These are phyloP conservation scores for Penicillium daleae DNA, from an alignment of 495 filamentous ascomycete species.

Conservation along the genomic window DNA sequence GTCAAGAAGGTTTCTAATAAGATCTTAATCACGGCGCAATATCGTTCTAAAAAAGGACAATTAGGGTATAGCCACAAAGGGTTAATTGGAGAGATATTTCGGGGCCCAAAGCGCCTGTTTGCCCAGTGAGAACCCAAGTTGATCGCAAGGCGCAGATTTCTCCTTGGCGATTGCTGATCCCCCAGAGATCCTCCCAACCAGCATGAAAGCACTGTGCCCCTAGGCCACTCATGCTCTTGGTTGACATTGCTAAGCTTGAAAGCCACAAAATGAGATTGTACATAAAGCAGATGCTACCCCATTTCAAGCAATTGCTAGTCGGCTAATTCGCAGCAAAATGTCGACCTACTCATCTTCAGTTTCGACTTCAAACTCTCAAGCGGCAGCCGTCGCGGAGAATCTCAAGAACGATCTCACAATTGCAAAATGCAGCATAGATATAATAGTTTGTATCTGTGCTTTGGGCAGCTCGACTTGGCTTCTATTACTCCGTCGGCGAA, in stretches of 20 bases:
- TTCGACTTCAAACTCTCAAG: background rate
- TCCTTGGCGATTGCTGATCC: background rate
- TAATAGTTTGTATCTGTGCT: background rate
- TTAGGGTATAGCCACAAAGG: background rate
- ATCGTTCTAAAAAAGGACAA: background rate
- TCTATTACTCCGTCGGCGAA: background rate
- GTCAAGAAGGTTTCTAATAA: background rate
- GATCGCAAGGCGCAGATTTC: background rate
- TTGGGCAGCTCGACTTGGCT: background rate
- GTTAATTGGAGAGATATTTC: background rate
- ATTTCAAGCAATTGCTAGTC: background rate
- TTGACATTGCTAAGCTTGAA: background rate
- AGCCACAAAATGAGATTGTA: background rate
- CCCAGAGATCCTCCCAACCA: background rate
- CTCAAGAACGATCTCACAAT: background rate
- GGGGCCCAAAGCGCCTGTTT: background rate
- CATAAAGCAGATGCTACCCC: background rate
- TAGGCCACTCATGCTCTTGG: background rate
- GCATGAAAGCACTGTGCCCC: background rate
- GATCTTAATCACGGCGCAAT: background rate
- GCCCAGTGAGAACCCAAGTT: background rate
- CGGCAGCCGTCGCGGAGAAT: background rate
- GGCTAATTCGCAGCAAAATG: background rate
- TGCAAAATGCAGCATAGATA: background rate
- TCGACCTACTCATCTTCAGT: background rate